phyloP scores from a whole-genome alignment of 2,329 filamentous ascomycete species.

The Penicillium sp. region DNA sequence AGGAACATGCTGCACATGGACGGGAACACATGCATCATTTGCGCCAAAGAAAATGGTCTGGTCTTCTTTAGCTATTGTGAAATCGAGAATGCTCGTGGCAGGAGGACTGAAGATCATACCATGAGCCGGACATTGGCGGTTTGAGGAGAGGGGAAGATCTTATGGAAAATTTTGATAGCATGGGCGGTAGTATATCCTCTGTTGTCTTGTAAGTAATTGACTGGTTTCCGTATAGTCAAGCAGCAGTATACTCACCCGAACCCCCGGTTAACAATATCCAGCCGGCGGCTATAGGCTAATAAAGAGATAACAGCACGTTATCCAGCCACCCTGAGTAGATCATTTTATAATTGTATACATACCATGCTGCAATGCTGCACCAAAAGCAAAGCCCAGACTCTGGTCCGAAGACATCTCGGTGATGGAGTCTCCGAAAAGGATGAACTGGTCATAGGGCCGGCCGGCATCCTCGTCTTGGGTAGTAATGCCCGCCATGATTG shows the following conservation, averaged over 20 bases:
- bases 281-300: constrained; percentile 71
- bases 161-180: constrained; percentile 68
- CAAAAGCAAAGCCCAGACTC: constrained; percentile 72
- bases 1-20: constrained; percentile 74
- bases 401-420: constrained; percentile 69
- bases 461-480: constrained; percentile 17
- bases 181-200: constrained; percentile 82
- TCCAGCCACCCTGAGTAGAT: too few relatives aligned
- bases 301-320: constrained; percentile 16
- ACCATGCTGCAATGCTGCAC: constrained; percentile 72
- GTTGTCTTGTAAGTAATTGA: not conserved
- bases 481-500: constrained; percentile 7
- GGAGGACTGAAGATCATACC: constrained; percentile 34
- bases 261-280: constrained; percentile 88
- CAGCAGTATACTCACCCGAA: constrained; percentile 57
- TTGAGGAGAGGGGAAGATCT: constrained; percentile 70
- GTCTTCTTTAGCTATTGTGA: constrained; percentile 8
- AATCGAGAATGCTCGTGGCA: not conserved
- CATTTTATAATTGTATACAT: constrained; percentile 34
- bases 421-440: constrained; percentile 90
- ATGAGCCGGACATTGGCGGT: constrained; percentile 52
- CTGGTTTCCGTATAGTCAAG: not conserved
- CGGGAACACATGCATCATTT: constrained; percentile 78
- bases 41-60: constrained; percentile 83
- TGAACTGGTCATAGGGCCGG: constrained; percentile 67